Evolutionary conservation across 257 asterid species (phyloP), one percentile per base, ranked within the genome.

Genomic region (Euphrasia confusa): DNA sequence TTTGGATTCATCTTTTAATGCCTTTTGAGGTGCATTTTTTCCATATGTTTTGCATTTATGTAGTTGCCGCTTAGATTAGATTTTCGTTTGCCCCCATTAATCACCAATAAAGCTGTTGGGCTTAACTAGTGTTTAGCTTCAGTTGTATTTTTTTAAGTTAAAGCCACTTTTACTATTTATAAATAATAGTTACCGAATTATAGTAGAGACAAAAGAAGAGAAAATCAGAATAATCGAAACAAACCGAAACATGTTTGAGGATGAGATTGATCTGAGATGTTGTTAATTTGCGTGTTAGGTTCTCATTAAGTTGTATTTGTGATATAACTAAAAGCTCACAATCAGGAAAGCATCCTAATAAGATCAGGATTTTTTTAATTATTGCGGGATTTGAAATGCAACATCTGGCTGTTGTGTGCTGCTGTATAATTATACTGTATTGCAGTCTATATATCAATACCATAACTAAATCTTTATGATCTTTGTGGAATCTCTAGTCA

Each of bases 191-290:
- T 61, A 67, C 54, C 72, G 21, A 58, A 65, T 24, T 33, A 49
- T 14, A 49, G 64, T 15, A 50, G 26, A 50, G 11, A 14, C 64
- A 64, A 62, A 24, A 35, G 61, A 53, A 70, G 63, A 72, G 63
- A 67, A 39, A 37, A 44, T 52, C 13, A 45, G 50, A 45, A 45
- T 45, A 10, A 4, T 45, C 7, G 14, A 45, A 45, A n/a, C 7
- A 4, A 12, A 45, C 3, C 12, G 17, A 11, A 45, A 61, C 3
- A 26, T 21, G 33, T 7, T 62, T 10, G 13, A 30, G 60, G 13
- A 50, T 24, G 45, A 18, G 50, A 17, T 59, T 14, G 15, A 15
- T 7, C 49, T 28, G 30, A 24, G 48, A 10, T 35, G 40, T 27
- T 24, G 10, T 32, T 54, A 1, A 26, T 49, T 24, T 30, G 49